phyloP scores from a whole-genome alignment of 805 yeast genomes.

The Yarrowia bubula region DNA sequence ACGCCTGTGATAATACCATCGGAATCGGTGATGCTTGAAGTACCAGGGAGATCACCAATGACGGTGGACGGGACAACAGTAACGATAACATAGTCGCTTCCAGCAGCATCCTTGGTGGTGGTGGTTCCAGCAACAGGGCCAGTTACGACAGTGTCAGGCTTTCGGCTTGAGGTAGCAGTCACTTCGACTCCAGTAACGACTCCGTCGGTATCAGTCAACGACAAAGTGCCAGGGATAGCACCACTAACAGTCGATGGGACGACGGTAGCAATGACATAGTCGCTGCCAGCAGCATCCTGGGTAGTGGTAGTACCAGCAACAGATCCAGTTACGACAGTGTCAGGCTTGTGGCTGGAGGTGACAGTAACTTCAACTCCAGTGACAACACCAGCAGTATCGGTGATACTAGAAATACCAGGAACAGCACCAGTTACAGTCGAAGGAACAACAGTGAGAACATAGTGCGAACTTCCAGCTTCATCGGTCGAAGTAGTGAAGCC shows the following conservation, averaged over 20 bases:
- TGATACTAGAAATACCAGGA: not conserved
- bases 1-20: not conserved
- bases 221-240: not conserved
- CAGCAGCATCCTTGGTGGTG: not conserved
- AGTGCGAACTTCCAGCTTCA: not conserved
- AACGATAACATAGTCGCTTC: not conserved
- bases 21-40: not conserved
- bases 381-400: not conserved
- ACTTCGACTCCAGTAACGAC: not conserved
- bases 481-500: not conserved
- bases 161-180: not conserved
- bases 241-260: not conserved
- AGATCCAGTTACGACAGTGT: not conserved
- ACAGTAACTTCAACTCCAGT: not conserved
- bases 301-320: not conserved
- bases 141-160: not conserved
- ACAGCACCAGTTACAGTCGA: not conserved
- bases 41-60: not conserved
- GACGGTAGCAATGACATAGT: not conserved
- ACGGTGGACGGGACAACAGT: not conserved
- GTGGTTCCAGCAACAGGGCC: not conserved
- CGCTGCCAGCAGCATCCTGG: not conserved
- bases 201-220: not conserved
- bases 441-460: not conserved
- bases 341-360: not conserved